Conservation (phyloP, 306 rosid genomes). For the Cucurbita maxima region DNA sequence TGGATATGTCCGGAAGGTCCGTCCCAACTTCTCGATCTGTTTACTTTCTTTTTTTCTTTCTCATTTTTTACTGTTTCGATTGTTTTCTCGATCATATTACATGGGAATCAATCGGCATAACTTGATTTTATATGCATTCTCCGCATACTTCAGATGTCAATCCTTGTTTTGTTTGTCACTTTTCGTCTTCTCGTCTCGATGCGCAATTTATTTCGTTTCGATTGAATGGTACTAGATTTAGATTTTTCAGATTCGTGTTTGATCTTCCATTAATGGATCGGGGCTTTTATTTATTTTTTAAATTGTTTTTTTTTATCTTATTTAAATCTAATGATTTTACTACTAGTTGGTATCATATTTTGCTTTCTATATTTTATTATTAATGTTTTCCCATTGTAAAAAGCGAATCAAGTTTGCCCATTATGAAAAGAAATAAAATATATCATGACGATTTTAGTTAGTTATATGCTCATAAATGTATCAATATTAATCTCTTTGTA, state of each 20-base stretch:
- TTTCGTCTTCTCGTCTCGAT: not conserved
- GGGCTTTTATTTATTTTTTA: too few species aligned
- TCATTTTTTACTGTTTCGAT: not conserved
- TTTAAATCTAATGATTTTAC: not conserved
- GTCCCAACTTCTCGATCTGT: constrained; percentile 1
- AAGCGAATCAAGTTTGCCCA: not conserved
- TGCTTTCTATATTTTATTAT: not conserved
- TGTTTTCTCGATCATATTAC: not conserved
- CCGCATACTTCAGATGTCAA: not conserved
- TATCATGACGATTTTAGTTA: not conserved
- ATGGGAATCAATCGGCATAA: not conserved
- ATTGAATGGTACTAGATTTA: not conserved
- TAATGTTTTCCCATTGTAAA: not conserved
- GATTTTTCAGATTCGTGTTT: not conserved
- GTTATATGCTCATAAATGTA: not conserved
- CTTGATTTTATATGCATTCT: not conserved
- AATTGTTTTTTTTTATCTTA: not conserved
- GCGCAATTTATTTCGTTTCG: not conserved
- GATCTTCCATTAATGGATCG: not conserved
- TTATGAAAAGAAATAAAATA: not conserved
- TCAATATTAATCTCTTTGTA: not conserved
- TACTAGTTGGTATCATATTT: not conserved
- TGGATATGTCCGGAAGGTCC: constrained; percentile 95
- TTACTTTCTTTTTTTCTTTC: not conserved
- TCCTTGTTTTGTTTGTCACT: not conserved